These are phyloP conservation scores for Sarocladiaceae sp. DNA, from an alignment of 2,329 filamentous ascomycete species.

Conservation along the genomic window DNA sequence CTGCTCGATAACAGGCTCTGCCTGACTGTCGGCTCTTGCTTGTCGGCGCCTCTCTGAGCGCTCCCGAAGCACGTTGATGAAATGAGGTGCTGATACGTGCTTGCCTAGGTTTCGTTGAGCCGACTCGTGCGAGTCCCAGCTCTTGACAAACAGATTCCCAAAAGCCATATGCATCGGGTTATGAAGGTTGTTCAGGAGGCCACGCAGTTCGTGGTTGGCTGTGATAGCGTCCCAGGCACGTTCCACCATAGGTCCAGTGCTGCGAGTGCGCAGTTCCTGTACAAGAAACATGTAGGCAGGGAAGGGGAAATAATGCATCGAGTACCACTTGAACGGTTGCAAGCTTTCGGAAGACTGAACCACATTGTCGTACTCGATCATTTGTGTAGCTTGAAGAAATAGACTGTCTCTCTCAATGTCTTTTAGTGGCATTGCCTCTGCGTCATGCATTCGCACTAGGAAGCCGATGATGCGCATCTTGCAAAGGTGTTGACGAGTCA, in stretches of 20 bases:
- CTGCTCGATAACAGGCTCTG: slow-evolving; percentile 16
- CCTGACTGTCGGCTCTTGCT: slow-evolving; percentile 22
- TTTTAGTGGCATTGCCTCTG: slow-evolving; percentile 31
- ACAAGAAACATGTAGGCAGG: slow-evolving; percentile 56
- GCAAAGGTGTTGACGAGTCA: slow-evolving; percentile 49
- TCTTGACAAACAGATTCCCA: slow-evolving; percentile 51
- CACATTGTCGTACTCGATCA: slow-evolving; percentile 54
- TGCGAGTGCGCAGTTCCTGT: slow-evolving; percentile 46
- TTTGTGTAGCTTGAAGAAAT: slow-evolving; percentile 48
- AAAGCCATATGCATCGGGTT: slow-evolving; percentile 54
- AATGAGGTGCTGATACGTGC: slow-evolving; percentile 34
- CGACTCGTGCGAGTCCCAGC: slow-evolving; percentile 52
- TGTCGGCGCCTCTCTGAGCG: slow-evolving; percentile 30
- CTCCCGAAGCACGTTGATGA: slow-evolving; percentile 42
- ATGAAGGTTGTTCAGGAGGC: slow-evolving; percentile 41
- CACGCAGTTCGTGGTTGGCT: slow-evolving; percentile 47
- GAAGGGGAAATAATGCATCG: slow-evolving; percentile 52
- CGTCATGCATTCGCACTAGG: slow-evolving; percentile 41
- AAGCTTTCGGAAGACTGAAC: slow-evolving; percentile 46
- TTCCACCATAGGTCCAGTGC: slow-evolving; percentile 49
- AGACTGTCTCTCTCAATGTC: slow-evolving; percentile 44
- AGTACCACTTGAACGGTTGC: slow-evolving; percentile 52
- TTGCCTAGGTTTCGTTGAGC: slow-evolving; percentile 39
- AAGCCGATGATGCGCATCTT: slow-evolving; percentile 51
- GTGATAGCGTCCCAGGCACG: slow-evolving; percentile 52